Percentiles rank a stretch among this genome's conserved stretches.
phyloP scores from a whole-genome alignment of 805 yeast species.

The Clavispora carvajalis region DNA sequence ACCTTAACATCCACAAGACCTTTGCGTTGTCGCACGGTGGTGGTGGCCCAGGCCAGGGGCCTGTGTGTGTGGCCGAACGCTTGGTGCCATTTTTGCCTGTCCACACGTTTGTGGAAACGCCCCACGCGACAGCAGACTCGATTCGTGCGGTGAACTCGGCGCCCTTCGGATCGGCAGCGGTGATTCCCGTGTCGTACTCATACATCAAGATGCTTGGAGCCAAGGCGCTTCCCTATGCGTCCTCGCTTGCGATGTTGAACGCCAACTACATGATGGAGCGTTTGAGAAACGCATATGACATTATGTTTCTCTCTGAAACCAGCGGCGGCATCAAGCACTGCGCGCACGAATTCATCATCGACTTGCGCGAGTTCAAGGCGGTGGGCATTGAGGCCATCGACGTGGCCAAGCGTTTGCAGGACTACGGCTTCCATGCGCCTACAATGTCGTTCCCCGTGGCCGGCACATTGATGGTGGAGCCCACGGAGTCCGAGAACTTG shows the following conservation, averaged over 20 bases:
- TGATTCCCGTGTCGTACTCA: conserved; percentile 88
- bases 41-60: conserved; percentile 99
- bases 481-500: conserved; percentile 90
- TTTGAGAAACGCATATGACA: conserved; percentile 63
- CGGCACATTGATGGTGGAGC: conserved; percentile 96
- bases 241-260: conserved; percentile 85
- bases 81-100: conserved; percentile 76
- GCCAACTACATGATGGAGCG: conserved; percentile 93
- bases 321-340: conserved; percentile 59
- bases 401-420: conserved; percentile 94
- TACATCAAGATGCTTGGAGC: conserved; percentile 94
- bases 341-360: conserved; percentile 95
- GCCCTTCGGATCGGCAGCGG: conserved; percentile 93
- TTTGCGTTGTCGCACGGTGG: conserved; percentile 99
- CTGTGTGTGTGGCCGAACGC: conserved; percentile 86
- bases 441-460: conserved; percentile 99
- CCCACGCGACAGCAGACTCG: conserved; percentile 42
- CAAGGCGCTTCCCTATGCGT: conserved; percentile 75
- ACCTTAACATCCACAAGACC: conserved; percentile 92
- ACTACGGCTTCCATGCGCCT: conserved; percentile 98
- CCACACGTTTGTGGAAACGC: conserved; percentile 58
- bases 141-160: conserved; percentile 85
- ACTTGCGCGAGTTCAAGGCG: conserved; percentile 76
- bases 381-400: conserved; percentile 90
- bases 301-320: conserved; percentile 61